Conservation (phyloP, 179 eudicot species). For the Gypsophila paniculata region DNA sequence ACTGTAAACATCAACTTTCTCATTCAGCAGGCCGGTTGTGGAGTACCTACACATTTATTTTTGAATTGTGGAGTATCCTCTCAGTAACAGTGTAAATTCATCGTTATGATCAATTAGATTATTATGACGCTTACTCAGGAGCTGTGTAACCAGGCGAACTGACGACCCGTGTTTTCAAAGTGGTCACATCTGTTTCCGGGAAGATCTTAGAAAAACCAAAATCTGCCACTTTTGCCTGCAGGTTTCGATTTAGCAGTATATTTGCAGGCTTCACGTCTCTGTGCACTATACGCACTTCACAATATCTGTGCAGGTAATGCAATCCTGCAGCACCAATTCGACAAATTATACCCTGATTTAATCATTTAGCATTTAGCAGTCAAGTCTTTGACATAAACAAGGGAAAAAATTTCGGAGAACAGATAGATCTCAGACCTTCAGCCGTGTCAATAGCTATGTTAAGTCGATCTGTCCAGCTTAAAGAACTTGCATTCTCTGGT, state of each 20-base stretch:
- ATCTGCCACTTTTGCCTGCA: slow-evolving; percentile 27
- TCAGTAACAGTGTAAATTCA: too few relatives aligned
- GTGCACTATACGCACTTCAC: slow-evolving; percentile 20
- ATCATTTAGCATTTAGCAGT: slow-evolving; percentile 9
- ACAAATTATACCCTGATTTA: slow-evolving; percentile 13
- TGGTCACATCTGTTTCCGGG: neutral
- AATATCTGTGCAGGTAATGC: slow-evolving; percentile 29
- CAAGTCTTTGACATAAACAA: neutral
- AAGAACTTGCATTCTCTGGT: slow-evolving; percentile 3
- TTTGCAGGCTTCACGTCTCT: slow-evolving; percentile 34
- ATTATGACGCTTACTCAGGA: slow-evolving; percentile 17
- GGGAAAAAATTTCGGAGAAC: neutral
- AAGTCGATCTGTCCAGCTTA: slow-evolving; percentile 19
- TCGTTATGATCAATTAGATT: too few relatives aligned
- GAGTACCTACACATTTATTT: slow-evolving; percentile 12
- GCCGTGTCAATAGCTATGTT: slow-evolving; percentile 24
- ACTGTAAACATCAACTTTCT: slow-evolving; percentile 19
- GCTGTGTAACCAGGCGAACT: slow-evolving; percentile 23
- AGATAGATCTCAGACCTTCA: slow-evolving; percentile 9
- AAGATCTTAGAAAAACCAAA: slow-evolving; percentile 25
- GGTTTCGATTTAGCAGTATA: slow-evolving; percentile 21
- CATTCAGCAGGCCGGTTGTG: slow-evolving; percentile 3
- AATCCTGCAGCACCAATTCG: slow-evolving; percentile 17
- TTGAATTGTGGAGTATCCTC: too few relatives aligned
- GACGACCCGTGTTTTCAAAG: slow-evolving; percentile 11